Base-by-base conservation (phyloP, 441 rosid species). In the Capsella rubella region DNA sequence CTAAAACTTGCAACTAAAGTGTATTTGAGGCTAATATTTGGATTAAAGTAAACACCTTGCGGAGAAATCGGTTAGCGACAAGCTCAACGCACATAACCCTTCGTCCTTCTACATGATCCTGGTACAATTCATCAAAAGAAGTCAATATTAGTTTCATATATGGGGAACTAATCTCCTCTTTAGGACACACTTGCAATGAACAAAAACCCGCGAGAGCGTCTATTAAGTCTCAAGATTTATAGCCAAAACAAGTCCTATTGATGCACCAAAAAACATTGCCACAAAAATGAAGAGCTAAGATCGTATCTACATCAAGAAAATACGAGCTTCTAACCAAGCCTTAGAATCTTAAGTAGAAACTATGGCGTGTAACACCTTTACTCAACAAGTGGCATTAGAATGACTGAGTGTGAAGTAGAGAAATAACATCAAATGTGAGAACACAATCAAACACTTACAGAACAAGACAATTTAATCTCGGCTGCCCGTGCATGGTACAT, bases 401-500 rank as follows among this genome's bases (percentile, higher is more conserved):
- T 15, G 50, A 3, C 25, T 1, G 7, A 5, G 3, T 25, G 34
- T 18, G 5, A 21, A 64, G 58, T 34, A 57, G 8, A 37, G 32
- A 27, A 50, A 59, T 8, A 58, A 35, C 13, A 43, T 42, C 9
- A 5, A 49, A 15, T 4, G 49, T 40, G 51, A 50, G 55, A 60
- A 77, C 12, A 45, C 57, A 49, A 43, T 45, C 51, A 46, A 74
- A 82, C 27, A 85, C 77, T 83, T 87, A 88, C 97, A 15, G 81
- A 51, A 78, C 75, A 80, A 45, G 90, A 82, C 73, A 96, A 75
- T 82, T 78, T 87, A 76, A 83, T 84, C 78, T 87, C 87, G n/a
- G 81, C 71, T 8, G 98, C 99, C 68, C 97, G 94, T 69, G 98
- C 99, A 82, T 86, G 98, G 81, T 87, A 85, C 71, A 95, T 77